Base-by-base conservation (phyloP, 2,329 filamentous ascomycete genomes). In the Neocatenulostroma microsporum region DNA sequence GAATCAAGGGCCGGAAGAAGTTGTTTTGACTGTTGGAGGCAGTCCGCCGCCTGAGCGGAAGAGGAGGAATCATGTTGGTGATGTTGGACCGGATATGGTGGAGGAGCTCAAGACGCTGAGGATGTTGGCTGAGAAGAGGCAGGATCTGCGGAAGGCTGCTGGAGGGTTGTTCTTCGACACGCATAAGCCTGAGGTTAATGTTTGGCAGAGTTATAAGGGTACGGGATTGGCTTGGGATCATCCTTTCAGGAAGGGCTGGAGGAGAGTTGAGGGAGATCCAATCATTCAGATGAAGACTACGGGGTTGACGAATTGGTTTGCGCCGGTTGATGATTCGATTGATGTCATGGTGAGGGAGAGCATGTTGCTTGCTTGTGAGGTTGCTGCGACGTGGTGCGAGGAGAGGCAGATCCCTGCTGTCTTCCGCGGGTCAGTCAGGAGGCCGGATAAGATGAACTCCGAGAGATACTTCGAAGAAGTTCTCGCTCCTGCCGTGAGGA, bases 281-380 rank as follows among this genome's bases (percentile, higher is more conserved):
- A 53, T 67, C 21, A 67, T 70, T 29, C 53, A 64, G 27, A 36
- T 56, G 19, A 40, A 44, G 10, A 54, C 56, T 2, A 49, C 56
- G 13, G 36, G 53, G 20, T 54, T 65, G 38, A 54, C 17, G n/a
- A 56, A 59, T 41, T 55, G 52, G 48, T 57, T 60, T 39, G 34
- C 42, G 15, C 26, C 47, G 1, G 29, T 31, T 18, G 34, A 34
- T 30, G 18, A 36, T 13, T 37, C 43, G 5, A 39, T 40, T 27
- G 50, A 50, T 14, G 51, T 60, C 17, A 55, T 62, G 42, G 41
- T 67, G 55, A 44, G 59, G 60, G 63, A 72, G 33, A 47, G 65
- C 23, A 81, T 80, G 76, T 57, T 76, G 40, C 54, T 79, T 15
- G 74, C 70, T 12, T 65, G 67, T 37, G 63, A 69, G 32, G 57